phyloP scores from a whole-genome alignment of 202 grass and related monocot genomes.

The Schoenoplectus tabernaemontani region DNA sequence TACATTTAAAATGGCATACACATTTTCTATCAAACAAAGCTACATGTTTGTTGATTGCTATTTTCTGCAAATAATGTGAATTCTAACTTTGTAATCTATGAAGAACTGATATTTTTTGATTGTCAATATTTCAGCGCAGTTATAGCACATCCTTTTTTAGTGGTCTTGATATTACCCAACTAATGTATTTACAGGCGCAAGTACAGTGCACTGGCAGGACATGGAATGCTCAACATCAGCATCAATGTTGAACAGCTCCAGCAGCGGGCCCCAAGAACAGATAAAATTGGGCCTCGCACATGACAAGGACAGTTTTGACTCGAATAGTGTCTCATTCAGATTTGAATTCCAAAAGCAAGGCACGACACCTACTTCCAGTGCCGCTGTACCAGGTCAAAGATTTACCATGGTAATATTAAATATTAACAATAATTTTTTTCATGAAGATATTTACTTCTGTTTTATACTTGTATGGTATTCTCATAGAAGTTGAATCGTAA shows the following conservation, averaged over 20 bases:
- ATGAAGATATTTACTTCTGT: too few relatives aligned
- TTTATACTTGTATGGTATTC: too few relatives aligned
- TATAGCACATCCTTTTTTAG: background rate
- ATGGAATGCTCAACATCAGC: constrained; percentile 76
- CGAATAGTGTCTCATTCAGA: constrained; percentile 57
- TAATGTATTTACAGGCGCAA: constrained; percentile 20
- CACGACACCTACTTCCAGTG: background rate
- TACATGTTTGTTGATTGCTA: background rate
- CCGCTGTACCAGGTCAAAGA: background rate
- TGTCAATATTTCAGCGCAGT: background rate
- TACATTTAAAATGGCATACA: background rate
- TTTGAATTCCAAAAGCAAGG: constrained; percentile 37
- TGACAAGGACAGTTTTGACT: constrained; percentile 67
- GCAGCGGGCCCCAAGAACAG: background rate
- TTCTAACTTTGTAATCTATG: background rate
- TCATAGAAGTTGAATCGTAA: too few relatives aligned
- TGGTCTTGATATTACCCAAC: background rate
- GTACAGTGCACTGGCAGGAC: constrained; percentile 31
- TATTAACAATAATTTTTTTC: too few relatives aligned
- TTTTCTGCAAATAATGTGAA: background rate
- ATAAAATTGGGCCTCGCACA: constrained; percentile 12
- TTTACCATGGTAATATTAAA: constrained; percentile 18
- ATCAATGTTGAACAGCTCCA: constrained; percentile 41
- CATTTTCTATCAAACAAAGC: background rate
- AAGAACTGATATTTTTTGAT: background rate